phyloP scores from a whole-genome alignment of 495 filamentous ascomycete species.

The Clavariopsis aquatica region DNA sequence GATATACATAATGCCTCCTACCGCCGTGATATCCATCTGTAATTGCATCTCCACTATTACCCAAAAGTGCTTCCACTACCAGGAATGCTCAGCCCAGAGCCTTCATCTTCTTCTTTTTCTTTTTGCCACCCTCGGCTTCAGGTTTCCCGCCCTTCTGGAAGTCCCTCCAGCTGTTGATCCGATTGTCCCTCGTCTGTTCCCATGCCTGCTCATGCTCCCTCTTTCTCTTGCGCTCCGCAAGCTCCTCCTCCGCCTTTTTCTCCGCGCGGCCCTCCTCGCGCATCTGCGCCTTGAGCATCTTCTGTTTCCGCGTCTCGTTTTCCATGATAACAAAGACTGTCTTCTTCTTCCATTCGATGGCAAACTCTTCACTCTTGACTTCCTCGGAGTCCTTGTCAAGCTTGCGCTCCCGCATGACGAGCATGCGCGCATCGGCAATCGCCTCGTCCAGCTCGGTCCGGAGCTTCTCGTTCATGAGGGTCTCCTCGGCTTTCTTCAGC shows the following conservation, averaged over 20 bases:
- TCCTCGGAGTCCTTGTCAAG: constrained; percentile 87
- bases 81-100: constrained; percentile 56
- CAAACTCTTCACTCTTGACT: constrained; percentile 78
- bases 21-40: neutral
- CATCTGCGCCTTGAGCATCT: constrained; percentile 90
- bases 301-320: constrained; percentile 78
- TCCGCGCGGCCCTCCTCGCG: constrained; percentile 94
- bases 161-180: constrained; percentile 92
- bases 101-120: constrained; percentile 94
- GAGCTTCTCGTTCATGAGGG: constrained; percentile 91
- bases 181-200: constrained; percentile 87
- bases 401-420: constrained; percentile 90
- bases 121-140: constrained; percentile 53
- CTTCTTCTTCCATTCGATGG: constrained; percentile 84
- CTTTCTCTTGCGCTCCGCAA: constrained; percentile 85
- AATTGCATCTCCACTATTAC: neutral
- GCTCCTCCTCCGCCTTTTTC: constrained; percentile 82
- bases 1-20: neutral
- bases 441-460: constrained; percentile 86
- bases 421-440: constrained; percentile 91
- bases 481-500: constrained; percentile 88
- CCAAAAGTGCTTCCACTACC: neutral
- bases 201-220: constrained; percentile 88
- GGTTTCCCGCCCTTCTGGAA: constrained; percentile 68
- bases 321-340: constrained; percentile 90